Evolutionary conservation across 1,284 basidiomycete genomes (phyloP), one percentile per base, ranked within the genome.

Genomic region (Boletus sp.): DNA sequence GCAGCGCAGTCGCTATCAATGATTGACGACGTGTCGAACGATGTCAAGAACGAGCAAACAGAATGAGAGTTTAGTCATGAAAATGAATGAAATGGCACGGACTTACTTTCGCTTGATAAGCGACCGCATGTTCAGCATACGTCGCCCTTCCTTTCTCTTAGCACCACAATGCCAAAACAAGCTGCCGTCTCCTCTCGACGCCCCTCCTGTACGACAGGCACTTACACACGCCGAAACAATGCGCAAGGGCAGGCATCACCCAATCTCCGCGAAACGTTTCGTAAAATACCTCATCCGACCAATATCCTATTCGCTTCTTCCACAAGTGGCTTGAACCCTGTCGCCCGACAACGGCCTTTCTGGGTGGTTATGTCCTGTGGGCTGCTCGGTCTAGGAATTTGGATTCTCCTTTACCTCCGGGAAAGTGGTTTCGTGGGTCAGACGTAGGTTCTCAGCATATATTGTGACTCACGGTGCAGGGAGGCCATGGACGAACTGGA

Each of bases 371-470:
- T 62, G 49, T 83, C 76, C 2, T 65, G 65, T 1, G 63, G 54
- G 57, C 68, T 0, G 69, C 81, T 6, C 80, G 73, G 2, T 76
- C 79, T 0, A 63, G 49, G 58, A 85, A 88, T 4, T 50, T 50
- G 1, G 74, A 73, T 69, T 91, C 88, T 16, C 88, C 87, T 33
- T 74, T 73, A 1, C 88, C 88, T 10, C 82, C 80, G 0, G 88
- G 86, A 57, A 90, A 91, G 60, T 19, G 7, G 5, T 22, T 30
- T 39, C 23, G 26, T 46, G 32, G 47, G 30, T 35, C 12, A 19
- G 12, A 36, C 2, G 1, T 20, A 26, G 1, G 8, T n/a, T 23
- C 16, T 22, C 6, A 8, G 27, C 10, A 8, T 29, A 9, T 13
- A 8, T 17, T 8, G 0, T 14, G 5, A 70, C 80, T 54, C 58